Percentiles rank a stretch among this genome's conserved stretches.
These are phyloP conservation scores for Microascus cirrosus DNA, from an alignment of 2,329 filamentous ascomycete genomes.

Conservation along the genomic window DNA sequence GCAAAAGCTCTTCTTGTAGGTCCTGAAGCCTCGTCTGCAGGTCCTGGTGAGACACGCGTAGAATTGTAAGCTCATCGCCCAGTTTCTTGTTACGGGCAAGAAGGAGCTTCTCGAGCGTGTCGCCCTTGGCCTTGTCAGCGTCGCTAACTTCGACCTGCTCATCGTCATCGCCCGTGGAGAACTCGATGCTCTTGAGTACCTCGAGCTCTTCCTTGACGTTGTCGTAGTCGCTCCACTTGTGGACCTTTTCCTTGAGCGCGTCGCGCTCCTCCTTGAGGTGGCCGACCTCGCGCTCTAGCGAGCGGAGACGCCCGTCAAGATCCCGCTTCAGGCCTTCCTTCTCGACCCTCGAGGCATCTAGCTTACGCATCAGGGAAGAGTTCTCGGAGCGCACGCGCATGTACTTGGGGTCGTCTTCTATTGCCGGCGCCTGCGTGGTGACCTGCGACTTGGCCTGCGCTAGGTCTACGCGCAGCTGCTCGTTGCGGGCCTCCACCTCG, in stretches of 20 bases:
- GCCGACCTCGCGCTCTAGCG: constrained; percentile 67
- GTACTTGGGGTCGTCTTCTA: constrained; percentile 85
- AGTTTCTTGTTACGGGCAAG: constrained; percentile 94
- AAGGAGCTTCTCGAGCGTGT: constrained; percentile 82
- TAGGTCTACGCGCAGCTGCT: constrained; percentile 81
- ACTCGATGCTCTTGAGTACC: constrained; percentile 95
- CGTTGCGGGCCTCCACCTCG: constrained; percentile 87
- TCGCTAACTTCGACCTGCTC: constrained; percentile 29
- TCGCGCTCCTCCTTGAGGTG: constrained; percentile 74
- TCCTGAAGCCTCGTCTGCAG: constrained; percentile 69
- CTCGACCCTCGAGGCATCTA: constrained; percentile 75
- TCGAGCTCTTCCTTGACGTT: constrained; percentile 94
- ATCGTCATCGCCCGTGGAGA: constrained; percentile 81
- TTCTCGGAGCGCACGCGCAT: constrained; percentile 88
- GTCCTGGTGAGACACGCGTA: constrained; percentile 90
- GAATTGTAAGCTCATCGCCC: constrained; percentile 80
- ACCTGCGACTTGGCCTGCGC: constrained; percentile 75
- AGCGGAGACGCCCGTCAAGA: constrained; percentile 62
- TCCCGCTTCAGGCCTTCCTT: constrained; percentile 70
- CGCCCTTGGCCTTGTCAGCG: constrained; percentile 41
- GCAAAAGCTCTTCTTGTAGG: constrained; percentile 73
- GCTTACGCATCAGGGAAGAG: constrained; percentile 76
- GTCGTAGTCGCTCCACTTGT: constrained; percentile 89
- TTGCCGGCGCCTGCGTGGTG: constrained; percentile 46
- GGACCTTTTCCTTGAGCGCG: constrained; percentile 64